phyloP scores from a whole-genome alignment of 208 protist species.

The Crithidia bombi region DNA sequence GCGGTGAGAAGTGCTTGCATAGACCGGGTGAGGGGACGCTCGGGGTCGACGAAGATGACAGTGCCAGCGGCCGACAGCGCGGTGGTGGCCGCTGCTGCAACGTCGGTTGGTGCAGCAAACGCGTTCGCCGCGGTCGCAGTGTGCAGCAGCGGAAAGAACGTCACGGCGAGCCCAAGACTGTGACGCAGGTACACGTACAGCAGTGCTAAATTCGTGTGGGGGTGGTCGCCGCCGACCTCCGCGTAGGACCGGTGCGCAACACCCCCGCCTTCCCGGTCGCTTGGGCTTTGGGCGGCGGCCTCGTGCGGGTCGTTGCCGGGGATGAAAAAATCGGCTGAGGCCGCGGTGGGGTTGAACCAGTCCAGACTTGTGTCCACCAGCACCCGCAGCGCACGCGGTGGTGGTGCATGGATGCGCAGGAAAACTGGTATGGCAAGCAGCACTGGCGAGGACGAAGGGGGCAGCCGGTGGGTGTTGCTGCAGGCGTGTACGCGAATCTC shows the following conservation, averaged over 20 bases:
- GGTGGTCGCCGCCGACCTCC: conserved; percentile 96
- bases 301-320: conserved; percentile 91
- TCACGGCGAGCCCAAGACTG: conserved; percentile 52
- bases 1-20: conserved; percentile 36
- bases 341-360: conserved; percentile 88
- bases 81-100: neutral
- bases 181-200: conserved; percentile 71
- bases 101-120: no score
- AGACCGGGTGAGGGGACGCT: conserved; percentile 39
- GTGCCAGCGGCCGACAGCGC: conserved; percentile 37
- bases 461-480: neutral
- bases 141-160: conserved; percentile 45
- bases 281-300: neutral
- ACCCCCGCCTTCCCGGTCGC: neutral
- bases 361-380: conserved; percentile 96
- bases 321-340: conserved; percentile 64
- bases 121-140: neutral
- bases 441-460: neutral
- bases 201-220: conserved; percentile 94
- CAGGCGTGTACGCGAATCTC: conserved; percentile 10
- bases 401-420: conserved; percentile 55
- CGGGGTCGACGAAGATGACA: conserved; percentile 50
- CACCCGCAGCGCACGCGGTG: conserved; percentile 79
- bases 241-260: conserved; percentile 37
- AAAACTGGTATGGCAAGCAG: conserved; percentile 37